Conservation (phyloP, 306 rosid genomes). For the Prunus mume region DNA sequence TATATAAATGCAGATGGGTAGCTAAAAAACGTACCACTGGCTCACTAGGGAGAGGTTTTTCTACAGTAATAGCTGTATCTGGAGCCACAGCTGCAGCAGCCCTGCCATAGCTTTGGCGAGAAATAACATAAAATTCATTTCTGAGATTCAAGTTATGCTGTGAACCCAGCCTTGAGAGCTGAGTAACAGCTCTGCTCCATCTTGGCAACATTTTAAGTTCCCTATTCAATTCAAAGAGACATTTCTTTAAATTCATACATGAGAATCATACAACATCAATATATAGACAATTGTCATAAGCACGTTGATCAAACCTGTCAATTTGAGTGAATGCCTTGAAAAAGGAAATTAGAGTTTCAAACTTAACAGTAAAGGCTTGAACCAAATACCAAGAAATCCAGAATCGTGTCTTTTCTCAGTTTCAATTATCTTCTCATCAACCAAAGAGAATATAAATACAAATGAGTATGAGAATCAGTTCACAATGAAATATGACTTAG, state of each 20-base stretch:
- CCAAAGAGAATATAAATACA: no score
- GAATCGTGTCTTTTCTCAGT: not conserved
- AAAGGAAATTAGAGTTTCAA: no score
- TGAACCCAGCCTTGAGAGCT: conserved; percentile 46
- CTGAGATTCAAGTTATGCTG: conserved; percentile 28
- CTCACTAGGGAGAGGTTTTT: conserved; percentile 25
- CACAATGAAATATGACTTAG: no score
- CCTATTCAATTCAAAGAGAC: conserved; percentile 3
- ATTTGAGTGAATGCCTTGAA: no score
- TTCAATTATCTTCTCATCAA: not conserved
- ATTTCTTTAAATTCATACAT: not conserved
- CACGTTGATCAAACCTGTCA: not conserved
- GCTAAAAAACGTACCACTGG: conserved; percentile 33
- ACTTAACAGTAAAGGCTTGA: not conserved
- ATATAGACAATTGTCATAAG: not conserved
- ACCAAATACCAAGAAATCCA: not conserved
- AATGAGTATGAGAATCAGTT: no score
- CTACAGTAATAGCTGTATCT: conserved; percentile 15
- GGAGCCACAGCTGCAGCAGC: conserved; percentile 55
- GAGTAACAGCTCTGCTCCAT: conserved; percentile 50
- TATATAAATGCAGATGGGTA: not conserved
- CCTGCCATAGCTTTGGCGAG: conserved; percentile 49
- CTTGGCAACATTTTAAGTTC: conserved; percentile 52
- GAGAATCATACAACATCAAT: not conserved
- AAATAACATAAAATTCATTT: conserved; percentile 22